Conservation (phyloP, 805 yeast genomes). For the Wickerhamiella kurtzmanii region DNA sequence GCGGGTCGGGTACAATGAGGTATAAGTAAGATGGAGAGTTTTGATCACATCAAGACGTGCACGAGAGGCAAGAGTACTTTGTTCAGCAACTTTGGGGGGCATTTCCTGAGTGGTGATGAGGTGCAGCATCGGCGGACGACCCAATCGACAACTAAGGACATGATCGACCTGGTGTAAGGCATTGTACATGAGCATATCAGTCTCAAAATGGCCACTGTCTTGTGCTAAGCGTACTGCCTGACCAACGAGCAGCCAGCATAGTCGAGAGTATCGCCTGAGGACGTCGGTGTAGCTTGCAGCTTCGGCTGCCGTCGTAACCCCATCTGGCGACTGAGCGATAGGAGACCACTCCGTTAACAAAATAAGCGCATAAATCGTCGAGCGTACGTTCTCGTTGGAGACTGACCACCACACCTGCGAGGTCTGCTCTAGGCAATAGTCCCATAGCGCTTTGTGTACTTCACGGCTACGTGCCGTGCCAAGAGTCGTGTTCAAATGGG, state of each 20-base stretch:
- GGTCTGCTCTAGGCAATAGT: conserved; percentile 4
- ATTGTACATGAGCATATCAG: conserved; percentile 58
- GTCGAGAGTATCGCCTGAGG: conserved; percentile 29
- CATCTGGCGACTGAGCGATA: conserved; percentile 1
- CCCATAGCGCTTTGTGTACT: conserved; percentile 7
- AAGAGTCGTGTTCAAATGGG: neutral
- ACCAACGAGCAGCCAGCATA: conserved; percentile 92
- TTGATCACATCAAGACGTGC: conserved; percentile 71
- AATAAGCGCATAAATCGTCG: conserved; percentile 6
- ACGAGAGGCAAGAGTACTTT: conserved; percentile 48
- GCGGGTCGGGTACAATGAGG: conserved; percentile 51
- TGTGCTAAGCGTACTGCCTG: conserved; percentile 76
- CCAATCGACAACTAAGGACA: conserved; percentile 65
- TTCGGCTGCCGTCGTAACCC: neutral
- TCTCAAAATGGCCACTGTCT: conserved; percentile 69
- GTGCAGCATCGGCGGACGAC: conserved; percentile 64
- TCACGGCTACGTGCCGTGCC: neutral
- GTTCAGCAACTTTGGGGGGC: conserved; percentile 26
- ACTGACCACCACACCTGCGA: conserved; percentile 7
- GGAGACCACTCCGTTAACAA: conserved; percentile 8
- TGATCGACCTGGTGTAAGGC: conserved; percentile 81
- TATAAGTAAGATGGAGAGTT: conserved; percentile 70
- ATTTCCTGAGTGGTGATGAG: conserved; percentile 48
- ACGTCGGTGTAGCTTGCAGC: conserved; percentile 2
- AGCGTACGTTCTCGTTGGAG: conserved; percentile 4